Percentiles rank a stretch among this genome's conserved stretches.
Evolutionary conservation across 1,284 basidiomycete species (phyloP).

Genomic region (Leccinum pallidistipes): DNA sequence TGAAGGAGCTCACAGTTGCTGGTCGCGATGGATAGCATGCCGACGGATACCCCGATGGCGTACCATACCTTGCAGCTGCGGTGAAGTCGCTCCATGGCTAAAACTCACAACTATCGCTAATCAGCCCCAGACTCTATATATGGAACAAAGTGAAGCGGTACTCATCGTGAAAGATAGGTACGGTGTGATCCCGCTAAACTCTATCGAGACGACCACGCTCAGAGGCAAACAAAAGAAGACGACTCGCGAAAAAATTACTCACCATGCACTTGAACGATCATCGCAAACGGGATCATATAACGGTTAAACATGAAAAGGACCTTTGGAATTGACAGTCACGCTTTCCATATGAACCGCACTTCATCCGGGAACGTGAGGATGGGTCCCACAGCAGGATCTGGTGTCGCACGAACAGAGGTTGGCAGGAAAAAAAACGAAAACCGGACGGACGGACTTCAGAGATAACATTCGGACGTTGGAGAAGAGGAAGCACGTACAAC

Average conservation of each 20-base stretch:
- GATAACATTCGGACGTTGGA: background rate
- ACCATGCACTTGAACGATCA: constrained; percentile 43
- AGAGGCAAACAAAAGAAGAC: background rate
- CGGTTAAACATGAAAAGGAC: constrained; percentile 47
- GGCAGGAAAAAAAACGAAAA: background rate
- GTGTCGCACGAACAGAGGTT: background rate
- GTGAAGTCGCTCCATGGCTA: background rate
- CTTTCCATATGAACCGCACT: constrained; percentile 46
- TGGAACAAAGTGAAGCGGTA: background rate
- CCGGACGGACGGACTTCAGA: background rate
- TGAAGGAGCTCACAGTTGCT: constrained; percentile 38
- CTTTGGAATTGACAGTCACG: constrained; percentile 42
- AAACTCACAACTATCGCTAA: constrained; percentile 18
- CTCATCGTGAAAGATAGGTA: constrained; percentile 22
- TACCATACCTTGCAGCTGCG: constrained; percentile 41
- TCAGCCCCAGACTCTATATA: background rate
- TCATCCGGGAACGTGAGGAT: constrained; percentile 47
- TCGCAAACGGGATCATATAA: constrained; percentile 43
- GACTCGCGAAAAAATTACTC: constrained; percentile 2
- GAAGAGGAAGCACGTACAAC: constrained; percentile 18
- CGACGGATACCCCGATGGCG: constrained; percentile 32
- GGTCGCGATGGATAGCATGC: constrained; percentile 38
- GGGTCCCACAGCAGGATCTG: constrained; percentile 50
- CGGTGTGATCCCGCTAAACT: constrained; percentile 25
- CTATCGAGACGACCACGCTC: constrained; percentile 10